Evolutionary conservation across 179 eudicot genomes (phyloP), one percentile per base, ranked within the genome.

Genomic region (Carnegiea gigantea): DNA sequence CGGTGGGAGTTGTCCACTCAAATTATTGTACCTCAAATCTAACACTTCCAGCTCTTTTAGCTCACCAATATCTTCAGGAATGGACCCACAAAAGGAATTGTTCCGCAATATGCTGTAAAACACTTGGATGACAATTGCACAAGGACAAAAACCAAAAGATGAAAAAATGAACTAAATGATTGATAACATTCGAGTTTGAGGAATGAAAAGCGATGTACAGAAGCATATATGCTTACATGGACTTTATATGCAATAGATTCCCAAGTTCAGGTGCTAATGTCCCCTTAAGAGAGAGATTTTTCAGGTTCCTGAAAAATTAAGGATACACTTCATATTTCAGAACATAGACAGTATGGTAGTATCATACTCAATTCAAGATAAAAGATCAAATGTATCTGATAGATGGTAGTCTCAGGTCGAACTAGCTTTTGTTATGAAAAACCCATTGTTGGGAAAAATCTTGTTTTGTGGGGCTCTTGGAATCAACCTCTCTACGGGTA

Each of bases 191-290:
- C 5, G 62, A 14, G 62, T 15, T 57, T 57, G 62, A 17, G 62
- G 62, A 57, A 57, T 57, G 23, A 57, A 15, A 57, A 15, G 6
- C 3, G 7, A 15, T 57, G 3, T 20, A 20, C n/a, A 2, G 62
- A 57, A 57, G 20, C 20, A 57, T 57, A 18, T 57, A 10, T 17
- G 3, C 93, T 85, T 91, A 95, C 98, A 93, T 95, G 9, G 88
- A 87, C 81, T 95, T 93, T 15, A 92, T 59, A 71, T 90, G 90
- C 81, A 79, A 36, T 76, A 95, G 80, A 71, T 90, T 82, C 60
- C 83, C 90, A 77, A 95, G 89, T 46, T 91, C 93, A 64, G 93
- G 90, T 51, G 95, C 88, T 12, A 95, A 87, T 62, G 95, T 93
- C 77, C 98, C 98, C 79, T 80, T 81, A 49, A 95, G 92, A 88